Base-by-base conservation (phyloP, 306 rosid genomes). In the Argentina anserina region DNA sequence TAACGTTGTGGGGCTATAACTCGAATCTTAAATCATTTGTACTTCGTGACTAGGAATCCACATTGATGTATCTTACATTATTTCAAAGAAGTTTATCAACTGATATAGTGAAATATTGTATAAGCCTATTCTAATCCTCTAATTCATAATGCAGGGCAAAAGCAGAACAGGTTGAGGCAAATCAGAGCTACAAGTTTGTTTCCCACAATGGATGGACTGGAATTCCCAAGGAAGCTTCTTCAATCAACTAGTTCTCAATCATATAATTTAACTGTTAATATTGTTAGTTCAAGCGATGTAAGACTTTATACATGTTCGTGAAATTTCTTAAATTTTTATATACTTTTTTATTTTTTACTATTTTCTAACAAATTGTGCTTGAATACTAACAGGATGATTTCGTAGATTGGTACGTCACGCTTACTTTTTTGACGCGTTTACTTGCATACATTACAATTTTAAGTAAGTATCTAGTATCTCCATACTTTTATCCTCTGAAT, bases 391-490 rank as follows among this genome's bases (percentile, higher is more conserved):
- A 81, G 77, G 74, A 74, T 8, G 73, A 74, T 67, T 1, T 72
- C 0, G 41, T 25, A 2, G 74, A 74, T 13, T 78, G 79, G 82
- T 64, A 64, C 62, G 0, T 42, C 62, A 46, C 74, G 13, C 12
- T 81, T 10, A 20, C 65, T 17, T 81, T 78, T 12, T 29, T 70
- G 8, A 56, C 10, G 25, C 82, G 66, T 53, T 40, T 81, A 42
- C 13, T 74, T 29, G 26, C 36, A 8, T 81, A 77, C 37, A 1
- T 78, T 13, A 52, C 79, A 23, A 17, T 65, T 39, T 64, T 81
- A 55, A 46, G 85, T 74, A 73, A 20, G 82, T 53, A 33, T 8
- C 2, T 43, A 14, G 18, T n/a, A n/a, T n/a, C 0, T 21, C 10
- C 4, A 33, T 0, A 33, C 36, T 33, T 64, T 64, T n/a, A 10